Evolutionary conservation across 2,329 filamentous ascomycete species (phyloP), one percentile per base, ranked within the genome.

Genomic region (Corynespora cassiicola): DNA sequence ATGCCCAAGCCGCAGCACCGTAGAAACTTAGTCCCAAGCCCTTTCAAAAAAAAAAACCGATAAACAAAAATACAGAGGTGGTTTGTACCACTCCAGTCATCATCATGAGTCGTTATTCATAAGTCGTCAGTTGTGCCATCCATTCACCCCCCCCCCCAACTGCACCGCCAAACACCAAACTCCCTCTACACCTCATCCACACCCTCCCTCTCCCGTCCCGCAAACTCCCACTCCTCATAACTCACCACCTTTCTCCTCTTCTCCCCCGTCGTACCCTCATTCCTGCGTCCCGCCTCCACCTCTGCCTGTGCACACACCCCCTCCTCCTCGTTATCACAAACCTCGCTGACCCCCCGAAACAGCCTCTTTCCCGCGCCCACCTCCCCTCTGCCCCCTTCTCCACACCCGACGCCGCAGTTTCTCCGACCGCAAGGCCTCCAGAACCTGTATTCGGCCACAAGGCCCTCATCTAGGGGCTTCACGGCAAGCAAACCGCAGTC

Each of bases 391-490:
- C 52, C 25, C 7, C 23, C 50, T 3, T 40, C 45, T 4, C 58
- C 59, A 42, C 65, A 68, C 2, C 65, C 64, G 48, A 68, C 63
- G 1, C 47, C 56, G 42, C 65, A 68, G 1, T 21, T 23, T 19
- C 54, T 43, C 3, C 50, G 48, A 3, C 63, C 62, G 34, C 65
- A 68, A 0, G 59, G 61, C 7, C 56, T 50, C 65, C 65, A 68
- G 39, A 68, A 68, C 17, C 61, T 41, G 38, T 67, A 67, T 30
- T 68, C 64, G 6, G 62, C 64, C 4, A 68, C 63, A 38, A 65
- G 57, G 0, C 50, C 31, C 45, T 68, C 65, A 11, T 46, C 54
- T 2, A 68, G 44, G 7, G 63, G 58, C 4, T 31, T 36, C 1
- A 66, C 45, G 14, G 54, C 61, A n/a, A 68, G 43, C 1, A 68